These are phyloP conservation scores for Colletotrichum cuscutae DNA, from an alignment of 2,329 filamentous ascomycete genomes.

Conservation along the genomic window DNA sequence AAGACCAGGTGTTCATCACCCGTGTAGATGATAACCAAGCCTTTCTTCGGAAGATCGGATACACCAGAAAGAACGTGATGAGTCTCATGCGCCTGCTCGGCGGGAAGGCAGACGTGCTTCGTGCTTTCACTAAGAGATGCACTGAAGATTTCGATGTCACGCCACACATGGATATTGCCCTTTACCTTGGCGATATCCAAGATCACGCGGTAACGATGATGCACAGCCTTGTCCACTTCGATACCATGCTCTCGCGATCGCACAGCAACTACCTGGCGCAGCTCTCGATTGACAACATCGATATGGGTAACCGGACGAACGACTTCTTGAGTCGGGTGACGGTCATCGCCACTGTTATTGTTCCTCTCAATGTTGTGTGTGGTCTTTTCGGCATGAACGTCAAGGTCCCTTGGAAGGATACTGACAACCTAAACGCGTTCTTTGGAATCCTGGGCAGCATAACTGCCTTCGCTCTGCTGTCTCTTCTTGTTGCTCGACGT, in stretches of 20 bases:
- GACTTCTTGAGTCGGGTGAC: slow-evolving; percentile 94
- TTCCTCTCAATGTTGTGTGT: slow-evolving; percentile 92
- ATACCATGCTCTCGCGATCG: slow-evolving; percentile 94
- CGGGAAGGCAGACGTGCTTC: slow-evolving; percentile 96
- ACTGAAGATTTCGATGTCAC: slow-evolving; percentile 97
- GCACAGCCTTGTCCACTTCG: slow-evolving; percentile 93
- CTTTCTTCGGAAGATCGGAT: slow-evolving; percentile 90
- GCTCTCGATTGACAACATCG: slow-evolving; percentile 89
- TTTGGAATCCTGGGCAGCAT: slow-evolving; percentile 63
- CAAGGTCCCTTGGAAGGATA: slow-evolving; percentile 70
- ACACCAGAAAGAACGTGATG: slow-evolving; percentile 93
- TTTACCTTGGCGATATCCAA: slow-evolving; percentile 97
- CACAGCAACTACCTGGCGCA: slow-evolving; percentile 98
- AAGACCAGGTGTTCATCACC: slow-evolving; percentile 94
- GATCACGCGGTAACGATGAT: slow-evolving; percentile 99
- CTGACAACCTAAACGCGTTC: slow-evolving; percentile 64
- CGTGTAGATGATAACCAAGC: slow-evolving; percentile 88
- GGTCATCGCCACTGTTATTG: slow-evolving; percentile 89
- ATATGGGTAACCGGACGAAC: slow-evolving; percentile 88
- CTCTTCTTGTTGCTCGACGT: slow-evolving; percentile 43
- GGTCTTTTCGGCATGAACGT: slow-evolving; percentile 92
- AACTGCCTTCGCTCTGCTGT: slow-evolving; percentile 58
- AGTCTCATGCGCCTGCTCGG: slow-evolving; percentile 90
- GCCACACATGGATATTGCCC: slow-evolving; percentile 93
- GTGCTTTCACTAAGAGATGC: slow-evolving; percentile 97